Conservation (phyloP, 2,329 filamentous ascomycete species). For the Cordyceps fumosorosea region DNA sequence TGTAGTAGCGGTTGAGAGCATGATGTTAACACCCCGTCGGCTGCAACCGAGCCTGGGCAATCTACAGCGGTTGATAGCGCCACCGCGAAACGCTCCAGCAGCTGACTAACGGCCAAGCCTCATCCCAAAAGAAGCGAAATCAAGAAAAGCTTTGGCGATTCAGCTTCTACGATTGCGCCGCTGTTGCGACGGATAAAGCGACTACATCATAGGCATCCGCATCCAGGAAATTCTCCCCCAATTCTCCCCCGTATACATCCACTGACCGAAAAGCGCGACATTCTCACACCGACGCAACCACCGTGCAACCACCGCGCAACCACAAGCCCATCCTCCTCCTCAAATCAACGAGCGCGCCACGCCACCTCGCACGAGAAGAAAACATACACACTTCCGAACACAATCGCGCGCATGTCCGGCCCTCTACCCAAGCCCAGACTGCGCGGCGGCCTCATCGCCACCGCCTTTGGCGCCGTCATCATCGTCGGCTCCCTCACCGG, state of each 20-base stretch:
- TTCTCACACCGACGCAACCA: neutral
- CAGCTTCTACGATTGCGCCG: neutral
- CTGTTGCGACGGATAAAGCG: neutral
- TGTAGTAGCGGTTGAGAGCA: too few relatives aligned
- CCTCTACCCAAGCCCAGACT: conserved; percentile 25
- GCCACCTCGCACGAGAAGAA: neutral
- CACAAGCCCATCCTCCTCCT: too few relatives aligned
- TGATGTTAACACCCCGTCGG: too few relatives aligned
- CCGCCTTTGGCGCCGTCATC: conserved; percentile 39
- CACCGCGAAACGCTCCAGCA: neutral
- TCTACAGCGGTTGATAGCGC: neutral
- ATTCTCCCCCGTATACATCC: neutral
- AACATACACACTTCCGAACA: neutral
- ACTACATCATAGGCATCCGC: neutral
- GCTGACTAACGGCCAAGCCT: neutral
- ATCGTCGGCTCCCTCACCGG: conserved; percentile 42
- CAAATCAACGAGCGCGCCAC: neutral
- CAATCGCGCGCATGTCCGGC: conserved; percentile 14
- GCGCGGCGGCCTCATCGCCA: conserved; percentile 31
- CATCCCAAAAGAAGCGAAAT: neutral
- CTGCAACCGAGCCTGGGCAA: neutral
- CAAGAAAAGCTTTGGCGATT: neutral
- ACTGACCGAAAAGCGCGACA: neutral
- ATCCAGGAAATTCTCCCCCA: too few relatives aligned
- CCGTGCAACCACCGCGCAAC: neutral